These are phyloP conservation scores for Pogostemon cablin DNA, from an alignment of 257 asterid species.

Conservation along the genomic window DNA sequence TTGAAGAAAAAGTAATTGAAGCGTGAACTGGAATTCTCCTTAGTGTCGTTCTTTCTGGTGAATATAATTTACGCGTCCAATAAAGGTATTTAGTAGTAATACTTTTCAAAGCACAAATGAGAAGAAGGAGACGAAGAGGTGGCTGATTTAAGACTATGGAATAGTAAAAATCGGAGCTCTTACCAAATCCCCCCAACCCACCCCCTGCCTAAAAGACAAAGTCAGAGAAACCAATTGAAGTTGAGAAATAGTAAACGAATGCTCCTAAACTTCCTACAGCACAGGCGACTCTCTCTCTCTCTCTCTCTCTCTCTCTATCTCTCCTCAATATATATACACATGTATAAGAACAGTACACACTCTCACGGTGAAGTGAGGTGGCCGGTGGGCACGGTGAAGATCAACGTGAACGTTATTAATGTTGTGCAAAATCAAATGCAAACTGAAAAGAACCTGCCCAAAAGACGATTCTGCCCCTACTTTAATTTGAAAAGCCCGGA, in stretches of 20 bases:
- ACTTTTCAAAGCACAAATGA: slow-evolving; percentile 27
- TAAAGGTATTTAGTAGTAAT: slow-evolving; percentile 30
- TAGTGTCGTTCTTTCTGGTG: slow-evolving; percentile 21
- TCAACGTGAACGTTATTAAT: slow-evolving; percentile 41
- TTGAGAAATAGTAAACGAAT: slow-evolving; percentile 25
- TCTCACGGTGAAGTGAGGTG: slow-evolving; percentile 28
- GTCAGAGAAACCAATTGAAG: slow-evolving; percentile 8
- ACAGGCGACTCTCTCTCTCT: slow-evolving; percentile 10
- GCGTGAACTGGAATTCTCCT: slow-evolving; percentile 34
- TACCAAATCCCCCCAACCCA: slow-evolving; percentile 4
- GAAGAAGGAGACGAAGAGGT: slow-evolving; percentile 24
- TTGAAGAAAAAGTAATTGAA: not conserved
- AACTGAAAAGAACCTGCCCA: not conserved
- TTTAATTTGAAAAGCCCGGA: slow-evolving; percentile 38
- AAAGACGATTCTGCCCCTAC: slow-evolving; percentile 41
- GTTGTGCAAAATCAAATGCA: slow-evolving; percentile 6
- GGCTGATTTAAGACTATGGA: slow-evolving; percentile 25
- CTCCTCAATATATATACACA: not conserved
- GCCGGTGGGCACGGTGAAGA: slow-evolving; percentile 33
- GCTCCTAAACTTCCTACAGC: not conserved
- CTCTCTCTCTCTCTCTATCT: slow-evolving; percentile 27
- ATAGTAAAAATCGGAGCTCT: slow-evolving; percentile 29
- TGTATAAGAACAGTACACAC: not conserved
- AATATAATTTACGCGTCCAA: slow-evolving; percentile 48
- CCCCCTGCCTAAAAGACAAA: slow-evolving; percentile 7